Evolutionary conservation across 2,329 filamentous ascomycete species (phyloP), one percentile per base, ranked within the genome.

Genomic region (Lasiodiplodia hormozganensis): DNA sequence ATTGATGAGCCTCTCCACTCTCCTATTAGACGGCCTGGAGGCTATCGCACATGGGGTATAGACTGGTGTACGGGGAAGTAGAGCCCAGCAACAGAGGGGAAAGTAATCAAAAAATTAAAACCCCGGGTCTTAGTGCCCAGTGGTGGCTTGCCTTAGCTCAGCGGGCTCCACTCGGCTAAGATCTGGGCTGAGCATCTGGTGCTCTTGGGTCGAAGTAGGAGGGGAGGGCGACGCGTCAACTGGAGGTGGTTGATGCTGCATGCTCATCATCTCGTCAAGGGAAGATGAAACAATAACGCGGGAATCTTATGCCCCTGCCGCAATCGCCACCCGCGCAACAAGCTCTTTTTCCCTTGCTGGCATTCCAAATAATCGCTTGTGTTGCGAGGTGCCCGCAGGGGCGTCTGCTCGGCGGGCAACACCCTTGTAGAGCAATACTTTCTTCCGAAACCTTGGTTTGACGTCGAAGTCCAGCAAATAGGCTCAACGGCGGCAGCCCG

Each of bases 321-420:
- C 43, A 47, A 47, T 12, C 28, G 25, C 28, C 21, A 8, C 25
- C 28, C 21, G 49, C 28, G n/a, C 25, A 49, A 64, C 47, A 64
- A 64, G 60, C 60, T 64, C 58, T 62, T 28, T 25, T 38, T 28
- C 47, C 28, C n/a, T 28, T 38, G 12, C 12, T 21, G 28, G 10
- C 60, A 64, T 64, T 64, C 60, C 60, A 64, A 52, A 52, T 52
- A 47, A 57, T 36, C 57, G 57, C 49, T 28, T 64, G 47, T 51
- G 60, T 52, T 8, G 12, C 34, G 28, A 34, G 28, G 23, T 7
- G 12, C 23, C 43, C 58, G 60, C 60, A 38, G 21, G 60, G 60
- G 36, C 60, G 18, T 38, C 23, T 60, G 25, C 43, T 38, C 60
- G 28, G 47, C 28, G 31, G 60, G 31, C 43, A 52, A 53, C 8